Percentiles rank a stretch among this genome's conserved stretches.
These are phyloP conservation scores for Acanthamoeba triangularis DNA, from an alignment of 208 protist species.

Conservation along the genomic window DNA sequence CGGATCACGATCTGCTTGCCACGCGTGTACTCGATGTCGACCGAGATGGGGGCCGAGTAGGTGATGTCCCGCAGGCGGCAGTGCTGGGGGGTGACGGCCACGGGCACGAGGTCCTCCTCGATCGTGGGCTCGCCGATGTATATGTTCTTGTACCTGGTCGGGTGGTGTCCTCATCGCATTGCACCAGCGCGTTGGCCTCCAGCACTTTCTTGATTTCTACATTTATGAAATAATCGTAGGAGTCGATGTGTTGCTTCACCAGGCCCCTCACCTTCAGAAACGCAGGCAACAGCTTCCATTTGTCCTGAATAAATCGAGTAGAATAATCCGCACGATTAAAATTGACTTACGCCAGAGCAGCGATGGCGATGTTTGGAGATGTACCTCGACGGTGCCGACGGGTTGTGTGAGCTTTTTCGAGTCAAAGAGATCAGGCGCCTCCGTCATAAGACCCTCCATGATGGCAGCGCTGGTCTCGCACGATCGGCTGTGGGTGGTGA, in stretches of 20 bases:
- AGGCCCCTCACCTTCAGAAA: constrained; percentile 96
- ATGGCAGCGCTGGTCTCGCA: no score
- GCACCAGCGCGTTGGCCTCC: constrained; percentile 93
- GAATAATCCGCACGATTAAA: neutral
- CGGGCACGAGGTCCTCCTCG: constrained; percentile 88
- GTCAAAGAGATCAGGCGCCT: constrained; percentile 83
- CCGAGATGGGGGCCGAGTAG: constrained; percentile 96
- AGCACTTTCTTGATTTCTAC: constrained; percentile 96
- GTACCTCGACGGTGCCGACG: constrained; percentile 85
- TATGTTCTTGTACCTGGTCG: constrained; percentile 88
- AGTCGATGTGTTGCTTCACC: constrained; percentile 97
- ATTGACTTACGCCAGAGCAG: constrained; percentile 29
- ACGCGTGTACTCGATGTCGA: constrained; percentile 93
- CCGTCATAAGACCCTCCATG: constrained; percentile 16
- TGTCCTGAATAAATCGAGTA: constrained; percentile 89
- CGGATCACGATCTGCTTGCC: constrained; percentile 90
- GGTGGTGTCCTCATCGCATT: constrained; percentile 90
- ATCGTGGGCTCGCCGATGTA: constrained; percentile 88
- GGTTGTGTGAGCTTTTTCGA: constrained; percentile 83
- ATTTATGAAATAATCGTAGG: constrained; percentile 97
- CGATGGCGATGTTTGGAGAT: neutral
- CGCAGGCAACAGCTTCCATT: constrained; percentile 95
- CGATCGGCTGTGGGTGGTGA: no score
- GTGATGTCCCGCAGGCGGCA: constrained; percentile 98
- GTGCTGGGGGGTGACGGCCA: constrained; percentile 94